Evolutionary conservation across 257 asterid species (phyloP), one percentile per base, ranked within the genome.

Genomic region (Coffea canephora): DNA sequence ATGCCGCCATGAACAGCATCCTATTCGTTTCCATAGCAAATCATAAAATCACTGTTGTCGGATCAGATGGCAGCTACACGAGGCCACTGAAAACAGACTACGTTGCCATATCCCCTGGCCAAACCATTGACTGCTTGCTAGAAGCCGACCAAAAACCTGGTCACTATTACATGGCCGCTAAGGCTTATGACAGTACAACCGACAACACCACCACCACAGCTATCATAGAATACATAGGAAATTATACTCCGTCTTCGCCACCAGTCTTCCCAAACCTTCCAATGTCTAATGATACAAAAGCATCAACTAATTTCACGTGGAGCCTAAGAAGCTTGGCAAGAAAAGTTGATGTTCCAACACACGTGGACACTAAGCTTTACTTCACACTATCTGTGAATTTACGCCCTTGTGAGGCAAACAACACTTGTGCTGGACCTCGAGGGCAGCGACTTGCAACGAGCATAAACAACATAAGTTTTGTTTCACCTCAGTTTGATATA

Each of bases 401-500:
- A n/a, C 14, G 69, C 14, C 87, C 82, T 0, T 87, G 90, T 34
- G 6, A 46, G 3, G 18, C 66, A 14, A 25, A 25, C 0, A 55
- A 14, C 0, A 7, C 78, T 0, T 81, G 85, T 13, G 55, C 16
- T 2, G 86, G 84, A 10, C 80, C 79, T 2, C 77, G 74, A 16
- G 69, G 82, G 23, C 77, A 73, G 14, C 74, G 78, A 46, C 21
- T 76, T 3, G 74, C 69, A 23, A 76, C 81, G 0, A 77, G 78
- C 15, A 45, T 77, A 66, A 82, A 77, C 82, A 82, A 82, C 34
- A 5, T 62, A 49, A 71, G 79, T 0, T 49, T 77, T 12, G 64
- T 48, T 71, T 74, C 54, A 59, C 89, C 92, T 6, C 61, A 85
- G 0, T 75, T 84, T 3, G 87, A 88, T 1, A 84, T 89, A 6